These are phyloP conservation scores for Fusarium napiforme DNA, from an alignment of 2,329 filamentous ascomycete genomes.

Conservation along the genomic window DNA sequence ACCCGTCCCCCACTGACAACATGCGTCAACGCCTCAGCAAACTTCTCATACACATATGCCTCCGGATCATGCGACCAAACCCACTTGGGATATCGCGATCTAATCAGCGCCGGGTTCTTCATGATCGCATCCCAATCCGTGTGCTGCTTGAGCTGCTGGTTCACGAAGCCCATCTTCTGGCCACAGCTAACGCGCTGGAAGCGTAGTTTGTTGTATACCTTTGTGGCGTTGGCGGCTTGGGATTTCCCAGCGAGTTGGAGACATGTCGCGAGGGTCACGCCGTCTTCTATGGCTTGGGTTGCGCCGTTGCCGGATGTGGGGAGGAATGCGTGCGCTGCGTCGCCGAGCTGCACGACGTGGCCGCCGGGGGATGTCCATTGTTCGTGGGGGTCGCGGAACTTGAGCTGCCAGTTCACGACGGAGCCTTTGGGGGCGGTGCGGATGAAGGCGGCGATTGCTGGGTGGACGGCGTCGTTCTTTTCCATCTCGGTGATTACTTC, in stretches of 20 bases:
- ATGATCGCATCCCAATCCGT: conserved; percentile 31
- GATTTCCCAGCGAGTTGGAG: conserved; percentile 8
- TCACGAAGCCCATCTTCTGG: conserved; percentile 27
- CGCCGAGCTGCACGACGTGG: conserved; percentile 25
- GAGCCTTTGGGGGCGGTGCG: conserved; percentile 29
- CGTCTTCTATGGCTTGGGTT: conserved; percentile 28
- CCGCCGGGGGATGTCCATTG: conserved; percentile 32
- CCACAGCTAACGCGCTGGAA: conserved; percentile 19
- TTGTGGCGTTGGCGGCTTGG: conserved; percentile 22
- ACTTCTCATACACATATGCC: conserved; percentile 32
- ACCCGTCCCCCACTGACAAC: conserved; percentile 18
- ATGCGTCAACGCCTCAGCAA: conserved; percentile 28
- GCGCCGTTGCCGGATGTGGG: conserved; percentile 31
- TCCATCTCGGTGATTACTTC: conserved; percentile 29
- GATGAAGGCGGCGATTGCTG: conserved; percentile 23
- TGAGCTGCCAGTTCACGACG: conserved; percentile 33
- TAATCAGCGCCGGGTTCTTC: conserved; percentile 21
- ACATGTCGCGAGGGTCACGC: conserved; percentile 25
- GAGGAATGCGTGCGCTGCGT: conserved; percentile 25
- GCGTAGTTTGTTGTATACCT: conserved; percentile 21
- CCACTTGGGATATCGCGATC: conserved; percentile 29
- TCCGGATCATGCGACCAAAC: conserved; percentile 32
- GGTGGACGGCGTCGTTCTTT: conserved; percentile 28
- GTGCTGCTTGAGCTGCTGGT: conserved; percentile 32
- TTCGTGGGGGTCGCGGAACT: conserved; percentile 30